Evolutionary conservation across 352 stramenopile species (phyloP), one percentile per base, ranked within the genome.

Genomic region (Aphanomyces euteiches): DNA sequence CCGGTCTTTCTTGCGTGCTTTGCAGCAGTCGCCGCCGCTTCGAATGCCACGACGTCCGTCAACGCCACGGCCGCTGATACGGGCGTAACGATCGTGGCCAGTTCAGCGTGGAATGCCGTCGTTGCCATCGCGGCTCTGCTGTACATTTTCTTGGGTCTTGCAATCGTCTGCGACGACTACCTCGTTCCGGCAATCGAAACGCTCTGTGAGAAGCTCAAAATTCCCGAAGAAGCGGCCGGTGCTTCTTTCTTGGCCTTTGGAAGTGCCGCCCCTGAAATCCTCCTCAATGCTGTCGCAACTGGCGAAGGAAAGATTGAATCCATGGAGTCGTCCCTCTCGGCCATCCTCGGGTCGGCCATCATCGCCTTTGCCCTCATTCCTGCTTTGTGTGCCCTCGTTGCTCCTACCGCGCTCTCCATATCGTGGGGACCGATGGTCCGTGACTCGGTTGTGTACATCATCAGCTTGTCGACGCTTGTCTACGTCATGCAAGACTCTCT

Each of bases 291-390:
- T 6, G 88, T 93, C 47, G 75, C 74, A 21, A 91, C 88, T 5
- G 61, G 84, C 77, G 1, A 75, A 78, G 39, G 84, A 77, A 70
- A 93, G 79, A 34, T 76, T 85, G 58, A 74, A 34, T 57, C 77
- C n/a, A 74, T 69, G 66, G 68, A 74, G 39, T 72, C 56, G 56
- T 86, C 84, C 48, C 75, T 95, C 50, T 85, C 85, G 45, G 92
- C 87, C 39, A 91, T 96, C 76, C 80, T 95, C n/a, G 88, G 87
- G 45, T 93, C 82, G 45, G 88, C 80, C 65, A 93, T 96, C 68
- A 94, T 96, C 69, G 92, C 90, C 63, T 91, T 95, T 68, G 75
- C 90, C 41, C 84, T 96, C 57, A 95, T 96, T 74, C 90, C 92
- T 39, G 82, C 86, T 47, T 75, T 92, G n/a, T 92, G 84, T 34